Conservation (phyloP, 73 alveolate species). For the Halteria grandinella region DNA sequence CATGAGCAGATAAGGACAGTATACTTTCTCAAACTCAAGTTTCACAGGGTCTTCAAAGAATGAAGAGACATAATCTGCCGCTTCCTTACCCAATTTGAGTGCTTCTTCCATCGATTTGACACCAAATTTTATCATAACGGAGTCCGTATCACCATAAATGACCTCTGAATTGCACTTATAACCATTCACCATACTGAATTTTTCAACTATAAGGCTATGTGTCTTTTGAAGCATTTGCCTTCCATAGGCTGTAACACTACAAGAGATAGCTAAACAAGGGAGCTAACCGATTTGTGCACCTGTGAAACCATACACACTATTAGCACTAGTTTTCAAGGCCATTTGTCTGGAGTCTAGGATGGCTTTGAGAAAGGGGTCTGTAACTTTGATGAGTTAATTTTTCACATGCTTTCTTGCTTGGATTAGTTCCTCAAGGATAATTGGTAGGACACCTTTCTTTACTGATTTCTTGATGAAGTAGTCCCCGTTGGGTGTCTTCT, state of each 20-base stretch:
- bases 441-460: conserved; percentile 97
- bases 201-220: conserved; percentile 67
- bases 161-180: conserved; percentile 71
- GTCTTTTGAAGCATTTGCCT: conserved; percentile 88
- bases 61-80: conserved; percentile 79
- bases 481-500: conserved; percentile 94
- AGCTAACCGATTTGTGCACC: conserved; percentile 87
- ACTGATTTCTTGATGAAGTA: conserved; percentile 90
- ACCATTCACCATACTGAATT: conserved; percentile 68
- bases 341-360: conserved; percentile 98
- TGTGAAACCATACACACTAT: conserved; percentile 94
- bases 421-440: conserved; percentile 96
- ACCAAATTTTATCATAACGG: conserved; percentile 89
- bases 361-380: conserved; percentile 95
- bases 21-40: conserved; percentile 86
- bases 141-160: conserved; percentile 91
- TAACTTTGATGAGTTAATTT: conserved; percentile 84
- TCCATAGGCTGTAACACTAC: conserved; percentile 93
- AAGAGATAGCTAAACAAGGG: conserved; percentile 83
- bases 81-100: conserved; percentile 76
- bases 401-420: conserved; percentile 99
- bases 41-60: conserved; percentile 84
- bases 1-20: conserved; percentile 83
- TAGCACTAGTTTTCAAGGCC: conserved; percentile 98
- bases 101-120: conserved; percentile 77